Evolutionary conservation across 345 rosid genomes (phyloP).

Genomic region (Turnera subulata): DNA sequence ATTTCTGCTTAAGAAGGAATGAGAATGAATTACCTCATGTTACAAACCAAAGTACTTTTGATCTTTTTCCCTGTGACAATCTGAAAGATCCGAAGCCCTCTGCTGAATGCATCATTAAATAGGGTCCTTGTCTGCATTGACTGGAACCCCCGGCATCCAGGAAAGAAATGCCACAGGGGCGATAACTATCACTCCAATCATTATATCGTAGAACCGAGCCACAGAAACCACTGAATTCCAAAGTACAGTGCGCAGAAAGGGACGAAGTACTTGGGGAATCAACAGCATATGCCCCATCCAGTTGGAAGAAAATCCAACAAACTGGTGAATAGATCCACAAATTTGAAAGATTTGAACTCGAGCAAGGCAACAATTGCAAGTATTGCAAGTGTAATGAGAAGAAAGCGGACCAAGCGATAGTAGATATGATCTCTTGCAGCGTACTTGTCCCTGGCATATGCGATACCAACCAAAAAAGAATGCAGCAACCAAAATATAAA

Average conservation of each 20-base stretch:
- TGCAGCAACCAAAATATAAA: slow-evolving; percentile 48
- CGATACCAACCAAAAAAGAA: slow-evolving; percentile 51
- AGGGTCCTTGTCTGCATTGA: slow-evolving; percentile 85
- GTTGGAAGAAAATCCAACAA: slow-evolving; percentile 86
- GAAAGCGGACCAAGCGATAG: slow-evolving; percentile 84
- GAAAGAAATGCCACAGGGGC: slow-evolving; percentile 80
- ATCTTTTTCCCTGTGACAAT: slow-evolving; percentile 72
- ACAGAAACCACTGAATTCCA: slow-evolving; percentile 75
- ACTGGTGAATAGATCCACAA: slow-evolving; percentile 67
- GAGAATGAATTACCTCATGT: slow-evolving; percentile 25
- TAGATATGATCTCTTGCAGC: slow-evolving; percentile 77
- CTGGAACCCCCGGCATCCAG: slow-evolving; percentile 94
- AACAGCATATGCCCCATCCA: slow-evolving; percentile 79
- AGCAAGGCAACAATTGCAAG: slow-evolving; percentile 58
- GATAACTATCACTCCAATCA: slow-evolving; percentile 78
- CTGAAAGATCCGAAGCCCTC: slow-evolving; percentile 85
- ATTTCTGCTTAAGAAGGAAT: neutral
- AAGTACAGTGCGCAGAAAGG: slow-evolving; percentile 54
- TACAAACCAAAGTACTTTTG: slow-evolving; percentile 34
- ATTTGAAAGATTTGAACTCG: slow-evolving; percentile 54
- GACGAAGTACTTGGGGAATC: slow-evolving; percentile 78
- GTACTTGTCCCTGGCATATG: slow-evolving; percentile 64
- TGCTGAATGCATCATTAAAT: slow-evolving; percentile 87
- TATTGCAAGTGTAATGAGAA: slow-evolving; percentile 49
- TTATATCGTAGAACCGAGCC: slow-evolving; percentile 73